These are phyloP conservation scores for Suhomyces taliae DNA, from an alignment of 1,139 yeast species.

Conservation along the genomic window DNA sequence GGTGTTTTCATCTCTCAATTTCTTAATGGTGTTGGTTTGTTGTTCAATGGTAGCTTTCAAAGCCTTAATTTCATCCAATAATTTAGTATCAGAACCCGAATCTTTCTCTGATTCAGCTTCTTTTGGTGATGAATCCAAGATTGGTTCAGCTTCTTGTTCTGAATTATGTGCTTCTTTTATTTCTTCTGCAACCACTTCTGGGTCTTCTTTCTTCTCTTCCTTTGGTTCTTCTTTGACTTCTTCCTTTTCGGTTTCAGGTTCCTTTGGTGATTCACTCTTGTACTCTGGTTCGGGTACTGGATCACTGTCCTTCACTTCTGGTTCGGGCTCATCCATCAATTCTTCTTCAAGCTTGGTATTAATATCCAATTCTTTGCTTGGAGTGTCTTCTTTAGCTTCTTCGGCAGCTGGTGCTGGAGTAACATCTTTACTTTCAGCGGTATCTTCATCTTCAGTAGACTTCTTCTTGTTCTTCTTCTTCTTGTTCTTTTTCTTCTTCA, in stretches of 20 bases:
- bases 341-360: constrained; percentile 1
- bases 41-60: constrained; percentile 19
- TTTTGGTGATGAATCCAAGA: background rate
- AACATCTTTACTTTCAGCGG: constrained; percentile 7
- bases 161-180: background rate
- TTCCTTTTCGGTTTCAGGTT: background rate
- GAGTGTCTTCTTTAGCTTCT: background rate
- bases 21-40: constrained; percentile 39
- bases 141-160: background rate
- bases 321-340: background rate
- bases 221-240: background rate
- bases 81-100: constrained; percentile 3
- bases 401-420: constrained; percentile 9
- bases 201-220: constrained; percentile 5
- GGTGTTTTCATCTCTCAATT: constrained; percentile 45
- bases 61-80: constrained; percentile 11
- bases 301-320: background rate
- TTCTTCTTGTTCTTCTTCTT: constrained; percentile 17
- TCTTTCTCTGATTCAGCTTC: constrained; percentile 9
- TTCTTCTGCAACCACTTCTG: constrained; percentile 6
- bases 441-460: constrained; percentile 9
- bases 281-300: too few species aligned
- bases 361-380: background rate
- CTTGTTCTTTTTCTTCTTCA: constrained; percentile 61
- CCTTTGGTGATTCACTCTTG: background rate